Conservation (phyloP, 176 grass and related monocot species). For the Oryza glaberrima region DNA sequence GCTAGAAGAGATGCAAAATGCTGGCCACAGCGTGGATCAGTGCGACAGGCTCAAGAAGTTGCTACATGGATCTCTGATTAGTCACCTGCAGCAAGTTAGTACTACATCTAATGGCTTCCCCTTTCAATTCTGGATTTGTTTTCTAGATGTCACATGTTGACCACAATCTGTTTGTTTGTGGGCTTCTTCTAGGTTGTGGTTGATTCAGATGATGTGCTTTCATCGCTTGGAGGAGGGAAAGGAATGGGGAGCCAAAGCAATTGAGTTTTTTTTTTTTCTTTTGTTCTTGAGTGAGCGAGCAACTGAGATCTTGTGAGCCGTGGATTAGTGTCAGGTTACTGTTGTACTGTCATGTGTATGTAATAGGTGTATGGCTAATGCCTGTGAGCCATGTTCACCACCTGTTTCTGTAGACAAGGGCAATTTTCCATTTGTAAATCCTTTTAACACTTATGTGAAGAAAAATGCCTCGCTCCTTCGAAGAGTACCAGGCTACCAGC, state of each 20-base stretch:
- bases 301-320: not conserved
- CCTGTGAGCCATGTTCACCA: not conserved
- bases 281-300: not conserved
- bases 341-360: not conserved
- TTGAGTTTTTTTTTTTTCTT: not conserved
- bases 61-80: slow-evolving; percentile 64
- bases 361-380: not conserved
- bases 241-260: slow-evolving; percentile 39
- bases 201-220: slow-evolving; percentile 77
- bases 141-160: not conserved
- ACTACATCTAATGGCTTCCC: not conserved
- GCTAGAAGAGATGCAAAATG: slow-evolving; percentile 70
- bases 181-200: slow-evolving; percentile 55
- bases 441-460: not conserved
- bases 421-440: not conserved
- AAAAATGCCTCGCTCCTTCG: not conserved
- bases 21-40: slow-evolving; percentile 72
- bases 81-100: slow-evolving; percentile 73
- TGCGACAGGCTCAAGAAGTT: slow-evolving; percentile 77
- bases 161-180: not conserved
- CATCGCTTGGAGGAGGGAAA: slow-evolving; percentile 45
- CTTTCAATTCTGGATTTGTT: not conserved
- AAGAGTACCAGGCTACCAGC: too few relatives aligned
- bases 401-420: not conserved
- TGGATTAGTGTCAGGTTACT: not conserved